phyloP scores from a whole-genome alignment of 306 rosid genomes.

The Senna tora region DNA sequence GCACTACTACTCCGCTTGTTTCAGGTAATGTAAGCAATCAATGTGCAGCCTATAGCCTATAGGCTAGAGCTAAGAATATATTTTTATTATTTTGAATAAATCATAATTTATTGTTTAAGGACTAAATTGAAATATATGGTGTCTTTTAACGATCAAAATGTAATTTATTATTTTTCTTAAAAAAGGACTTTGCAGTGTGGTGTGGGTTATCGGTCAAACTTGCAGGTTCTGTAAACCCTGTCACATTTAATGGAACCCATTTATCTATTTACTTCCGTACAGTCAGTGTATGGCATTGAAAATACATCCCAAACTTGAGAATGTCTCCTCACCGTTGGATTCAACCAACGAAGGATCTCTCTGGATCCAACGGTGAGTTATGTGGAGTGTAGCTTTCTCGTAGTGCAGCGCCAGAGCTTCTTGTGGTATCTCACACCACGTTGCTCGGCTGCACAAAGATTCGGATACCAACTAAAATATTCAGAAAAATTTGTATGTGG shows the following conservation, averaged over 20 bases:
- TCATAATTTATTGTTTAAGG: too few species aligned
- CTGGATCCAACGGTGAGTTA: conserved; percentile 21
- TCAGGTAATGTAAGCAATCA: conserved; percentile 53
- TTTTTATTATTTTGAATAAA: not conserved
- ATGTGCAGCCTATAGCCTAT: conserved; percentile 37
- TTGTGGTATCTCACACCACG: conserved; percentile 46
- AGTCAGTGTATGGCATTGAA: conserved; percentile 25
- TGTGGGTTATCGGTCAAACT: conserved; percentile 68
- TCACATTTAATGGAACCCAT: conserved; percentile 62
- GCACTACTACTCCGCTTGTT: too few species aligned
- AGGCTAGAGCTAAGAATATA: conserved; percentile 36
- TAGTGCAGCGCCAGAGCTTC: not conserved
- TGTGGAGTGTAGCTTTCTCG: not conserved
- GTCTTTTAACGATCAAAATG: too few species aligned
- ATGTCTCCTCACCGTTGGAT: conserved; percentile 19
- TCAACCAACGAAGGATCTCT: not conserved
- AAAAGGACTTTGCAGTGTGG: conserved; percentile 34
- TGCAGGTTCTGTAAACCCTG: conserved; percentile 75
- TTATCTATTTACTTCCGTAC: conserved; percentile 31
- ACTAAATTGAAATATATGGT: too few species aligned
- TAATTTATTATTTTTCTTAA: too few species aligned
- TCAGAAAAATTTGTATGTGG: not conserved
- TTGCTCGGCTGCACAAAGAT: conserved; percentile 46
- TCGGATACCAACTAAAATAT: conserved; percentile 33
- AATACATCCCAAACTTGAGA: conserved; percentile 22